A percentile compares a stretch with the other conserved stretches of the same genome.
phyloP scores from a whole-genome alignment of 768 basidiomycete genomes.

The Lactarius deliciosus region DNA sequence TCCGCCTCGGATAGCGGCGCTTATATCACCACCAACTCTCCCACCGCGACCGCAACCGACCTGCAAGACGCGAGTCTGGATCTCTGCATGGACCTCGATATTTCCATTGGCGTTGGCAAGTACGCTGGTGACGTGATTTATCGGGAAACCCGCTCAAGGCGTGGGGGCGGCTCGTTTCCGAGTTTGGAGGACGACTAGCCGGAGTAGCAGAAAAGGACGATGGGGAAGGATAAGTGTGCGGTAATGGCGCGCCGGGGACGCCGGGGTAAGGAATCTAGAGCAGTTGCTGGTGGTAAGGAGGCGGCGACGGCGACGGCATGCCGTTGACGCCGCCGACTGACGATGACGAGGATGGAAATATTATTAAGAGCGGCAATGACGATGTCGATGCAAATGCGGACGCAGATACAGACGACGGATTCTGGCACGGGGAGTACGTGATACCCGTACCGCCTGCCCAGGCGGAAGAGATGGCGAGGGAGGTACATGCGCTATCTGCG shows the following conservation, averaged over 20 bases:
- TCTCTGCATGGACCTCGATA: too few species aligned
- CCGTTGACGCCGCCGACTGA: too few species aligned
- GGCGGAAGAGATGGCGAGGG: not conserved
- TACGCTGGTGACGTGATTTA: too few species aligned
- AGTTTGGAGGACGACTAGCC: not conserved
- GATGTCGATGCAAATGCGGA: not conserved
- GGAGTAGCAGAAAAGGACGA: not conserved
- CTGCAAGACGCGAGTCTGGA: too few species aligned
- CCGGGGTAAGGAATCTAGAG: too few species aligned
- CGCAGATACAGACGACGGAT: not conserved
- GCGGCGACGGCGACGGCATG: too few species aligned
- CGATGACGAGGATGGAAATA: not conserved
- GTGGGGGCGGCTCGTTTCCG: slow-evolving; percentile 14
- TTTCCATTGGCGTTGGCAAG: too few species aligned
- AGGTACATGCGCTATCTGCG: too few species aligned
- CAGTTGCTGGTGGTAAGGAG: not conserved
- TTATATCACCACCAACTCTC: too few species aligned
- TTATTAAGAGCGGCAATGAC: not conserved
- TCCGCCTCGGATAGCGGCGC: not conserved
- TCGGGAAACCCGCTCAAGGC: slow-evolving; percentile 8
- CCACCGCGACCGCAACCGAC: too few species aligned
- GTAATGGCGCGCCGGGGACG: not conserved
- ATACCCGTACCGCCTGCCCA: not conserved
- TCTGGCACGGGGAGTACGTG: slow-evolving; percentile 16
- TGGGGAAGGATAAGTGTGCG: not conserved